phyloP scores from a whole-genome alignment of 805 yeast species.

The Torulaspora quercuum region DNA sequence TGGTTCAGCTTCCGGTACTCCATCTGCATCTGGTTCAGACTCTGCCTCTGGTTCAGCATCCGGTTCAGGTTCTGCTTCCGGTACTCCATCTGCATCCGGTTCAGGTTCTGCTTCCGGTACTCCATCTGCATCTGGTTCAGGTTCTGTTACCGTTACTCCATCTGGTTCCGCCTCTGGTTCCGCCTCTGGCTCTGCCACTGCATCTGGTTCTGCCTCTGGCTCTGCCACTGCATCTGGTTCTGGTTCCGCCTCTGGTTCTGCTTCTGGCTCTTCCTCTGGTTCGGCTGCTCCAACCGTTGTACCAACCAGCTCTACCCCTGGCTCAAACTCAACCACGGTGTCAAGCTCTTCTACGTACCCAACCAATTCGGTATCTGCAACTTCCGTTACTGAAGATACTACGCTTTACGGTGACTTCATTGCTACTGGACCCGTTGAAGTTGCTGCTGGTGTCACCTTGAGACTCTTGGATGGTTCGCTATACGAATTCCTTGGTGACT shows the following conservation, averaged over 20 bases:
- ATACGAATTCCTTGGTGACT: neutral
- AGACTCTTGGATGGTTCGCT: constrained; percentile 1
- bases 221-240: constrained; percentile 9
- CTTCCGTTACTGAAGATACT: constrained; percentile 1
- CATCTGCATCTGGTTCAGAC: constrained; percentile 4
- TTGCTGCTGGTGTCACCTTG: constrained; percentile 3
- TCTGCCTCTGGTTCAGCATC: constrained; percentile 11
- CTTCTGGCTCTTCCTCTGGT: neutral
- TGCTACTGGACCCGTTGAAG: constrained; percentile 5
- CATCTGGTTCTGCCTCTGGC: constrained; percentile 10
- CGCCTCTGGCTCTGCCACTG: constrained; percentile 6
- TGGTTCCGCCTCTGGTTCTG: constrained; percentile 10
- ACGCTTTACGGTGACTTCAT: constrained; percentile 7
- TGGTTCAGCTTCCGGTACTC: constrained; percentile 9
- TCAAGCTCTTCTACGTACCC: constrained; percentile 3
- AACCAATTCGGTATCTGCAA: constrained; percentile 3
- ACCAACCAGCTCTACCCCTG: constrained; percentile 11
- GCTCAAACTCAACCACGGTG: constrained; percentile 3
- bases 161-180: constrained; percentile 12
- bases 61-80: constrained; percentile 7
- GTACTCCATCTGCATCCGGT: neutral
- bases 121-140: constrained; percentile 10
- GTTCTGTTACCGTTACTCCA: constrained; percentile 8
- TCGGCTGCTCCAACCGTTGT: constrained; percentile 3
- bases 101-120: constrained; percentile 3